Conservation (phyloP, 2,329 filamentous ascomycete genomes). For the Microcera coccophila region DNA sequence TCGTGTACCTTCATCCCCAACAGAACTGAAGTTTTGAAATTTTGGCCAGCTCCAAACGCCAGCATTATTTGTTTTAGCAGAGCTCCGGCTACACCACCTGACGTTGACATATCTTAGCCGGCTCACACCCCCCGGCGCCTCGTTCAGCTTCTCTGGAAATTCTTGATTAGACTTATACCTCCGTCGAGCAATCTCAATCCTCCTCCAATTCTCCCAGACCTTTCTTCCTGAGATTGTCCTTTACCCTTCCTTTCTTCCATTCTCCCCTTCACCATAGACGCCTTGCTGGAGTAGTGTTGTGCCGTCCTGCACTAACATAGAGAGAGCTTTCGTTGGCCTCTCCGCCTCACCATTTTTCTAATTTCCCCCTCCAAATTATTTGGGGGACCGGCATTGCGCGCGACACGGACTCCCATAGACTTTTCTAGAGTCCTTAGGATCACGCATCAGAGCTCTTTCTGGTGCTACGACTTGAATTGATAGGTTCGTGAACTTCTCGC, state of each 20-base stretch:
- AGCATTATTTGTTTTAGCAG: not conserved
- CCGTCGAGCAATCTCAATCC: slow-evolving; percentile 20
- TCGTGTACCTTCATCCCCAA: slow-evolving; percentile 34
- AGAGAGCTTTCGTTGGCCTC: not conserved
- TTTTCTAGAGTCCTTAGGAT: slow-evolving; percentile 26
- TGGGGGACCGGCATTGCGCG: slow-evolving; percentile 28
- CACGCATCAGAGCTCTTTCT: slow-evolving; percentile 23
- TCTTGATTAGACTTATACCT: slow-evolving; percentile 31
- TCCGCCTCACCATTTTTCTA: slow-evolving; percentile 10
- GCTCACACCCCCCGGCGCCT: slow-evolving; percentile 21
- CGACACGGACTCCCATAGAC: slow-evolving; percentile 23
- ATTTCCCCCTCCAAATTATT: slow-evolving; percentile 26
- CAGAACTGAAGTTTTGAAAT: slow-evolving; percentile 37
- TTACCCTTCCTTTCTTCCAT: slow-evolving; percentile 17
- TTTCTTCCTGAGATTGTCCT: slow-evolving; percentile 27
- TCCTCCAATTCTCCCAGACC: slow-evolving; percentile 21
- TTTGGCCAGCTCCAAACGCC: slow-evolving; percentile 18
- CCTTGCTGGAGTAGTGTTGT: slow-evolving; percentile 29
- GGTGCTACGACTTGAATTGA: slow-evolving; percentile 28
- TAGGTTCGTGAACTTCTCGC: slow-evolving; percentile 26
- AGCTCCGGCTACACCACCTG: slow-evolving; percentile 4
- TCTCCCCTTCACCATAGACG: slow-evolving; percentile 20
- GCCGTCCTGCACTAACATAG: slow-evolving; percentile 18
- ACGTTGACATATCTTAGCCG: no score
- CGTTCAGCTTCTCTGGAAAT: slow-evolving; percentile 21